Evolutionary conservation across 495 filamentous ascomycete species (phyloP).

Genomic region (Lepraria neglecta): DNA sequence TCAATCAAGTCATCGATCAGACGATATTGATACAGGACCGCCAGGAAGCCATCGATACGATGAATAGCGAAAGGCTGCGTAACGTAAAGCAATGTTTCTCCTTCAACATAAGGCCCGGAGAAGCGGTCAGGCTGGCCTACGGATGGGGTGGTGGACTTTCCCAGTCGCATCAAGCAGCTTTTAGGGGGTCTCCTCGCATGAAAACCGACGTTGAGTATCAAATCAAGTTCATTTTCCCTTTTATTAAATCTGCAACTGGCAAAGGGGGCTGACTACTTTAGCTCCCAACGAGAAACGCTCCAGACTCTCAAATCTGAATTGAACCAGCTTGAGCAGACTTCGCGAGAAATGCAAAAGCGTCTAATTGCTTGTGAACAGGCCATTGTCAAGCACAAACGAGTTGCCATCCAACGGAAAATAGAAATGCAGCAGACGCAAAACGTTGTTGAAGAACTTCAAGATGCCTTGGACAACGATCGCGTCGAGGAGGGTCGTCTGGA

Average conservation of each 20-base stretch:
- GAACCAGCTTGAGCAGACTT: constrained; percentile 35
- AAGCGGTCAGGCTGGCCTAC: constrained; percentile 58
- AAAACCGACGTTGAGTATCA: constrained; percentile 69
- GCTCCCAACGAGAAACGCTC: constrained; percentile 42
- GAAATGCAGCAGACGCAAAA: constrained; percentile 52
- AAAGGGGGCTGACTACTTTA: constrained; percentile 22
- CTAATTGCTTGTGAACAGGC: constrained; percentile 38
- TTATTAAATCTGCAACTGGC: not conserved
- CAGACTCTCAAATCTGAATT: constrained; percentile 38
- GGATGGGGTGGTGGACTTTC: constrained; percentile 48
- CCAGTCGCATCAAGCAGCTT: constrained; percentile 49
- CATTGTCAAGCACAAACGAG: constrained; percentile 39
- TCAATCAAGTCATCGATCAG: constrained; percentile 78
- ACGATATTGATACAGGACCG: constrained; percentile 66
- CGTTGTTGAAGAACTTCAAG: constrained; percentile 50
- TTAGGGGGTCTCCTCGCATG: constrained; percentile 58
- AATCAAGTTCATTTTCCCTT: constrained; percentile 41
- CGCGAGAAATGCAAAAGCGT: constrained; percentile 31
- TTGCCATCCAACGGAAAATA: constrained; percentile 47
- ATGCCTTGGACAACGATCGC: constrained; percentile 52
- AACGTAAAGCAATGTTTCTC: constrained; percentile 70
- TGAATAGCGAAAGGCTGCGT: constrained; percentile 55
- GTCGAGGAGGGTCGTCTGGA: constrained; percentile 58
- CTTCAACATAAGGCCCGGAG: constrained; percentile 50
- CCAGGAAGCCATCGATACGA: constrained; percentile 57